Evolutionary conservation across 2,329 filamentous ascomycete genomes (phyloP).

Genomic region (Akanthomyces dipterigenus): DNA sequence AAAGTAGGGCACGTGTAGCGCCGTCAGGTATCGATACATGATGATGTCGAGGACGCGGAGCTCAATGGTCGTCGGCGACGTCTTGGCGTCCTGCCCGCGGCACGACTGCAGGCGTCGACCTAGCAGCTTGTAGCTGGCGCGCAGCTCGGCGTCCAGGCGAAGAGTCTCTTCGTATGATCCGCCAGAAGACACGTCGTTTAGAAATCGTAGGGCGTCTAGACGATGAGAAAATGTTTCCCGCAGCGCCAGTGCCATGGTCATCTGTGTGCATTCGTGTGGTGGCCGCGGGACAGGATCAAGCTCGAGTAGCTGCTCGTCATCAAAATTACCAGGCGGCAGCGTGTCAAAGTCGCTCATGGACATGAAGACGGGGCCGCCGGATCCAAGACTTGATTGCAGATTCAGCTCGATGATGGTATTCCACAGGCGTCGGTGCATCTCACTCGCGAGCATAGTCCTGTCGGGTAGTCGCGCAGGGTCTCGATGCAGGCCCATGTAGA

Average conservation of each 20-base stretch:
- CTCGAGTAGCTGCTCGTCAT: slow-evolving; percentile 40
- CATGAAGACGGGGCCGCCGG: slow-evolving; percentile 40
- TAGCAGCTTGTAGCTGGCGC: slow-evolving; percentile 35
- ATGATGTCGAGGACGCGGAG: slow-evolving; percentile 41
- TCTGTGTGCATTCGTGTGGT: slow-evolving; percentile 31
- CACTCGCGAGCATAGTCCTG: slow-evolving; percentile 28
- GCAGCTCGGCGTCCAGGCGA: slow-evolving; percentile 35
- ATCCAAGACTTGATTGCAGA: slow-evolving; percentile 37
- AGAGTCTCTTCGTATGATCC: slow-evolving; percentile 39
- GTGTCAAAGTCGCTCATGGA: slow-evolving; percentile 41
- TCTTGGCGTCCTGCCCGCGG: slow-evolving; percentile 12
- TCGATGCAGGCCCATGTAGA: slow-evolving; percentile 45
- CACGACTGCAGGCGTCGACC: slow-evolving; percentile 25
- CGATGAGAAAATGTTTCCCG: slow-evolving; percentile 36
- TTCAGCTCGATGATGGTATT: slow-evolving; percentile 44
- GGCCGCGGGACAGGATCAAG: slow-evolving; percentile 27
- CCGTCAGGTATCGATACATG: slow-evolving; percentile 47
- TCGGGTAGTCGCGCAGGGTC: slow-evolving; percentile 37
- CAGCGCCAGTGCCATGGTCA: slow-evolving; percentile 34
- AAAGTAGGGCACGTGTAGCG: slow-evolving; percentile 50
- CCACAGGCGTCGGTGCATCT: slow-evolving; percentile 47
- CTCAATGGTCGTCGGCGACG: slow-evolving; percentile 30
- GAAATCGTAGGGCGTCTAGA: slow-evolving; percentile 33
- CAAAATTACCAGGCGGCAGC: slow-evolving; percentile 39
- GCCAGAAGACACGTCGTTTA: slow-evolving; percentile 34